phyloP scores from a whole-genome alignment of 495 filamentous ascomycete genomes.

The Neurospora sp. region DNA sequence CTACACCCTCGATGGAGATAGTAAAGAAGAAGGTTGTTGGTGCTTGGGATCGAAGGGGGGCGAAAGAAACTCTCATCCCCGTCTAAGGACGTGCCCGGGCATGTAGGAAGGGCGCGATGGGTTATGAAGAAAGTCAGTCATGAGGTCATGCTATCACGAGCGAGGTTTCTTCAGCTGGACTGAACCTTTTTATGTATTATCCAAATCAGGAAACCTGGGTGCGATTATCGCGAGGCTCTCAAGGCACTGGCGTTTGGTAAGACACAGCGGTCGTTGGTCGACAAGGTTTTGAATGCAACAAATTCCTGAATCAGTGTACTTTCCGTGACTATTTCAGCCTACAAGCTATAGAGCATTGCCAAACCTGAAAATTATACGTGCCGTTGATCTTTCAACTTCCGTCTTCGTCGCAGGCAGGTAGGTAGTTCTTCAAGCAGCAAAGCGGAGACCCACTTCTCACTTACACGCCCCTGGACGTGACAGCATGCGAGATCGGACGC shows the following conservation, averaged over 20 bases:
- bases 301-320: neutral
- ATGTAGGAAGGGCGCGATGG: neutral
- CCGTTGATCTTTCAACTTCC: neutral
- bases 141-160: neutral
- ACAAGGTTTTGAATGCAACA: neutral
- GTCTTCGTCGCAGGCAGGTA: neutral
- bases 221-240: neutral
- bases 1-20: neutral
- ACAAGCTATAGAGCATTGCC: neutral
- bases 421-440: neutral
- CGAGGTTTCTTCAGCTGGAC: neutral
- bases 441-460: neutral
- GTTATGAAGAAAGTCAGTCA: neutral
- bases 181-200: neutral
- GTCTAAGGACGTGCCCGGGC: neutral
- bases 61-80: neutral
- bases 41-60: constrained; percentile 4
- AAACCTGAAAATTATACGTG: neutral
- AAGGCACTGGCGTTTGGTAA: neutral
- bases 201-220: neutral
- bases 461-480: neutral
- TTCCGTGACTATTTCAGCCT: neutral
- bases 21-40: constrained; percentile 2
- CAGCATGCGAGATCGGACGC: neutral
- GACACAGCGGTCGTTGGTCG: neutral